These are phyloP conservation scores for Saturnispora serradocipensis DNA, from an alignment of 805 yeast genomes.

Conservation along the genomic window DNA sequence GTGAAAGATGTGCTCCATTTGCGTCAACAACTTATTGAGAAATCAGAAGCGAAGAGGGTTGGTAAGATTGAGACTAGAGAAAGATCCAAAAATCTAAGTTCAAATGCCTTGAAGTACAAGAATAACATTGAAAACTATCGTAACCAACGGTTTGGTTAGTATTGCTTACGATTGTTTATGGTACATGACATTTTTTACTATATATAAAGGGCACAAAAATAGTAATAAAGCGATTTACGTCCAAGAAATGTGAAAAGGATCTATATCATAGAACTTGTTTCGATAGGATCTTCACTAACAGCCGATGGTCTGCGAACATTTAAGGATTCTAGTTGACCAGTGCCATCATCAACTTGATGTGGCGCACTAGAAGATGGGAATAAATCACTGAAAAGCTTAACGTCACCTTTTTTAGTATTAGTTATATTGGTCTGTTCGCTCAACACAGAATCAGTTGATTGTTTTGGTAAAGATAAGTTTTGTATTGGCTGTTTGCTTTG, in stretches of 20 bases:
- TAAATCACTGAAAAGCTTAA: constrained; percentile 4
- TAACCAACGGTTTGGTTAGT: constrained; percentile 16
- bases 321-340: constrained; percentile 1
- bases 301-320: constrained; percentile 1
- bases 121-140: constrained; percentile 75
- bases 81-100: constrained; percentile 26
- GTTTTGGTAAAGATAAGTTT: background rate
- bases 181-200: background rate
- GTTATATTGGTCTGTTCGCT: background rate
- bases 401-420: background rate
- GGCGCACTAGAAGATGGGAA: background rate
- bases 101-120: constrained; percentile 47
- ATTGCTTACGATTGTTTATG: background rate
- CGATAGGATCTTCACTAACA: constrained; percentile 8
- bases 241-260: background rate
- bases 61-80: constrained; percentile 16
- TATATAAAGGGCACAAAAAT: background rate
- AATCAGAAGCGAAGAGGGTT: constrained; percentile 39
- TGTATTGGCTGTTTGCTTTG: constrained; percentile 3
- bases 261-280: constrained; percentile 12
- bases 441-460: background rate
- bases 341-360: background rate
- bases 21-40: constrained; percentile 11
- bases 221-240: background rate
- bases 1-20: constrained; percentile 13